Base-by-base conservation (phyloP, 495 filamentous ascomycete species). In the Penicillium flavigenum region DNA sequence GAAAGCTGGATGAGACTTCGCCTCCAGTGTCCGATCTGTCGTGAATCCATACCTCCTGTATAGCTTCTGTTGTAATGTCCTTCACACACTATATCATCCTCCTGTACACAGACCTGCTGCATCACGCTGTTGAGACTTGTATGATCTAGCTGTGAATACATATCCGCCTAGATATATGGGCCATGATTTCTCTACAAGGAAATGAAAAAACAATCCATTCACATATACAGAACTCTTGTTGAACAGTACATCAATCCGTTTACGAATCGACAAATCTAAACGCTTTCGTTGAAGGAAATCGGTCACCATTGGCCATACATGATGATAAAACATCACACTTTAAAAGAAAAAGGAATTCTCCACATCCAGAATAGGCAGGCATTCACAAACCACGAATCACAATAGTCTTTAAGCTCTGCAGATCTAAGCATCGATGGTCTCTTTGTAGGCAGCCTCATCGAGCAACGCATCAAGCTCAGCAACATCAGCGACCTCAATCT, bases 1-100 rank as follows among this genome's bases (percentile, higher is more conserved):
- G 92, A 98, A 72, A 92, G 91, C 36, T 98, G 94, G 94, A 95
- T 97, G 88, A 81, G 87, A 64, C 90, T 92, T 67, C 76, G 94
- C 54, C 71, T 98, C 66, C 90, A 94, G 73, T 98, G 94, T 78
- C 94, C 94, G 6, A 96, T 96, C 62, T 98, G 94, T 75, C 83
- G 94, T 64, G 93, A 97, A 75, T 84, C 85, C 60, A 72, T 96
- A 61, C 91, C 91, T 53, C 89, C 92, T 54, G 74, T 96, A 67
- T 96, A 80, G 51, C 59, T 38, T 53, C 36, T 58, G 34, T 43
- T 43, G 41, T 11, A 43, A 32, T 54, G 20, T 4, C 20, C 39
- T 42, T 38, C 42, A 48, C 52, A 59, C 51, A 58, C 52, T 34
- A 47, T 17, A 19, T 38, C 20, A 50, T 44, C 14, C 26, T 47